phyloP scores from a whole-genome alignment of 176 grass and related monocot species.

The Thinopyrum elongatum region DNA sequence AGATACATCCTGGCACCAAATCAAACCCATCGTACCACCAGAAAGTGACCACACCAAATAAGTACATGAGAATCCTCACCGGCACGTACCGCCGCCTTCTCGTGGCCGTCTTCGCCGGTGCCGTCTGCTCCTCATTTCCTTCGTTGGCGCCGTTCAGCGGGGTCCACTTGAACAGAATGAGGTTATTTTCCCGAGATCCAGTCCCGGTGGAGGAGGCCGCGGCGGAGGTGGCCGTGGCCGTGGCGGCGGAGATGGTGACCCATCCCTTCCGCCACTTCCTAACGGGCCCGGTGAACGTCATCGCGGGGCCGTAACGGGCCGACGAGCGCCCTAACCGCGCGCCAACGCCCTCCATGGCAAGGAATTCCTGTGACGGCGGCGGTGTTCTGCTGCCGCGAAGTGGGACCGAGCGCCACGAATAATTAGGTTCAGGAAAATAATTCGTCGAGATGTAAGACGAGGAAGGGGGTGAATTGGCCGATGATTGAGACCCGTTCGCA shows the following conservation, averaged over 20 bases:
- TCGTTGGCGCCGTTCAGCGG: slow-evolving; percentile 40
- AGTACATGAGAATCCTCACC: slow-evolving; percentile 48
- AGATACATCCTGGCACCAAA: background rate
- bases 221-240: background rate
- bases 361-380: background rate
- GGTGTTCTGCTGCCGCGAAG: background rate
- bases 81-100: slow-evolving; percentile 42
- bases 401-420: background rate
- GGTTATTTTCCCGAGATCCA: slow-evolving; percentile 39
- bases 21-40: background rate
- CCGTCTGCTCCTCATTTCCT: background rate
- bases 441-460: background rate
- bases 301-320: slow-evolving; percentile 63
- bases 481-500: too few relatives aligned
- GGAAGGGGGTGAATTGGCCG: background rate
- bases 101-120: background rate
- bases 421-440: slow-evolving; percentile 13
- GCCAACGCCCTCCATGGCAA: slow-evolving; percentile 57
- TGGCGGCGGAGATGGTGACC: slow-evolving; percentile 45
- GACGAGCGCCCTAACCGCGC: slow-evolving; percentile 66
- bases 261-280: slow-evolving; percentile 81
- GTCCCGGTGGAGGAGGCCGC: background rate
- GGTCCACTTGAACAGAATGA: slow-evolving; percentile 65
- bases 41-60: slow-evolving; percentile 1
- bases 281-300: slow-evolving; percentile 70